Conservation (phyloP, 768 basidiomycete species). For the Leccinum uliginosum region DNA sequence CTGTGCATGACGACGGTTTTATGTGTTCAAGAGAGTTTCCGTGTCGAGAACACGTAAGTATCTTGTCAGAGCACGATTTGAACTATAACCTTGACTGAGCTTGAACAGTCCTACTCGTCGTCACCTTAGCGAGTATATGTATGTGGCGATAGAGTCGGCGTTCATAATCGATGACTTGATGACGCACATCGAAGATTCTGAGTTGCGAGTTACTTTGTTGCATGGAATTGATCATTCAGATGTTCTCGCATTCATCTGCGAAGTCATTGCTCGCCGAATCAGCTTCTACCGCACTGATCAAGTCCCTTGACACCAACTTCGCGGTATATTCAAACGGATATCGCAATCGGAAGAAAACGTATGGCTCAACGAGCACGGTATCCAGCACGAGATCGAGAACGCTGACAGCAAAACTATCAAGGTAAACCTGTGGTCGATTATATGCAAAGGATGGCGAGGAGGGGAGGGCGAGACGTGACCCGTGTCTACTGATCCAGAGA, state of each 20-base stretch:
- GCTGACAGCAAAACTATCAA: slow-evolving; percentile 58
- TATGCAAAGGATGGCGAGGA: slow-evolving; percentile 79
- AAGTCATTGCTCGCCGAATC: slow-evolving; percentile 82
- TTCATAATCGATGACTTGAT: slow-evolving; percentile 92
- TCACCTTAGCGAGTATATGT: slow-evolving; percentile 96
- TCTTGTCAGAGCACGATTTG: neutral
- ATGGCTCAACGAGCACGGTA: slow-evolving; percentile 91
- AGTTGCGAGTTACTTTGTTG: slow-evolving; percentile 26
- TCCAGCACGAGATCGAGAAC: slow-evolving; percentile 83
- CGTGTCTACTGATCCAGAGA: slow-evolving; percentile 87
- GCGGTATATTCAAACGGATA: slow-evolving; percentile 76
- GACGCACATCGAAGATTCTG: slow-evolving; percentile 87
- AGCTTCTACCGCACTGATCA: slow-evolving; percentile 68
- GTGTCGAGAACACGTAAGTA: slow-evolving; percentile 86
- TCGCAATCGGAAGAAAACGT: slow-evolving; percentile 89
- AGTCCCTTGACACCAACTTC: slow-evolving; percentile 92
- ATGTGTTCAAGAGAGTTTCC: slow-evolving; percentile 95
- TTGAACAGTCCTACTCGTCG: slow-evolving; percentile 70
- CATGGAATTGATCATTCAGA: neutral
- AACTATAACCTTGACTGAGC: neutral
- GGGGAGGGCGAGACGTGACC: slow-evolving; percentile 42
- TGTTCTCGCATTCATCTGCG: slow-evolving; percentile 66
- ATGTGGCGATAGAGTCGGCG: slow-evolving; percentile 91
- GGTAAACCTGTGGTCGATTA: slow-evolving; percentile 57
- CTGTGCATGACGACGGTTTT: slow-evolving; percentile 94